Evolutionary conservation across 108 stramenopile species (phyloP).

Genomic region (Aurantiochytrium sp.): DNA sequence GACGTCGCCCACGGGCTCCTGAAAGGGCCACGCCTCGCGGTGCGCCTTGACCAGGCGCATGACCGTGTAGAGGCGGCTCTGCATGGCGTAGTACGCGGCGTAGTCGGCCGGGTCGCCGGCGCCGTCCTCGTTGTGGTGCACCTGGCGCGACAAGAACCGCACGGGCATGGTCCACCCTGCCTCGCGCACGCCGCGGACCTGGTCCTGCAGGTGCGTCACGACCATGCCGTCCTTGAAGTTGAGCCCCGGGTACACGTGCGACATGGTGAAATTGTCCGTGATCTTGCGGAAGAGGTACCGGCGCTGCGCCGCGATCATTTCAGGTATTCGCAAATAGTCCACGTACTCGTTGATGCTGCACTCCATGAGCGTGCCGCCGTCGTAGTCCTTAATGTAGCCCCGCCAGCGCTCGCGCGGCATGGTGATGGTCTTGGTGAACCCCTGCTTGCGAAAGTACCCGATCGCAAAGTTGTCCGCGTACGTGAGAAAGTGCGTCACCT

Average conservation of each 20-base stretch:
- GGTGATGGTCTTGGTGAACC: conserved; percentile 74
- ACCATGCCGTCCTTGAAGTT: background rate
- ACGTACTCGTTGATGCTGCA: conserved; percentile 93
- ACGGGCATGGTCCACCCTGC: conserved; percentile 89
- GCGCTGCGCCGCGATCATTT: conserved; percentile 73
- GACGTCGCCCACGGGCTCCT: conserved; percentile 77
- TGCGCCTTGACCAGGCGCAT: conserved; percentile 76
- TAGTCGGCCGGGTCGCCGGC: background rate
- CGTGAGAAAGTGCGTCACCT: conserved; percentile 91
- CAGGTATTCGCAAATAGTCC: conserved; percentile 76
- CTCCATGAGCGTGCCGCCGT: conserved; percentile 97
- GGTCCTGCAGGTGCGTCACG: conserved; percentile 42
- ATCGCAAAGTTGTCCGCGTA: conserved; percentile 98
- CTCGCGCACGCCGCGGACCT: conserved; percentile 79
- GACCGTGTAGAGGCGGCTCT: conserved; percentile 63
- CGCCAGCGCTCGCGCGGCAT: conserved; percentile 79
- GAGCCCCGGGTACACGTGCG: conserved; percentile 34
- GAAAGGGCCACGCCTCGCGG: conserved; percentile 85
- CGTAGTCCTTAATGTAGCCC: conserved; percentile 97
- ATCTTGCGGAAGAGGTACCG: conserved; percentile 55
- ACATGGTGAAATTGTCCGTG: background rate
- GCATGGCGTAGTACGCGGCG: conserved; percentile 56
- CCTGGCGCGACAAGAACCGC: conserved; percentile 58
- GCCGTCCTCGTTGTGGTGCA: conserved; percentile 45
- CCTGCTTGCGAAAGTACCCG: conserved; percentile 97